Base-by-base conservation (phyloP, 768 basidiomycete species). In the Thelephora aurantiotincta region DNA sequence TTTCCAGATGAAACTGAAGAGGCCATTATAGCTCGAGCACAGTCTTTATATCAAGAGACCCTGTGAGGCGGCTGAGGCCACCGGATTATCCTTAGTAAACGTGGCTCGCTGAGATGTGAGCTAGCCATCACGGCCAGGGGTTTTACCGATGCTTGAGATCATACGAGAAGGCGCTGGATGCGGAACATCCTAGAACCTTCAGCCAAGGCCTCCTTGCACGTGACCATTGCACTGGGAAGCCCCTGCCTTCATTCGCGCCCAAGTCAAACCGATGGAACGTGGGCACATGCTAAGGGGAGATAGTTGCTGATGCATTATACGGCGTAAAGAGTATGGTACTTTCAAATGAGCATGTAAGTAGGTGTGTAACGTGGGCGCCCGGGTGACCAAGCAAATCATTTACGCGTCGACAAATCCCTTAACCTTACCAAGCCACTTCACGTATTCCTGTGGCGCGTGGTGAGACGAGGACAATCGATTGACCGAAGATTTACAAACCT, bases 361-460 rank as follows among this genome's bases (percentile, higher is more conserved):
- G 22, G 38, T 14, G 12, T 14, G 22, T 22, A 7, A 41, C 14
- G 38, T 30, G 26, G 26, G 26, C 26, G 12, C 38, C 38, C 14
- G 22, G 14, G 18, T 22, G 38, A 41, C 5, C 22, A 41, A n/a
- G 22, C 19, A 30, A 30, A 30, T 30, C 5, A 14, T 11, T 53
- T 64, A 79, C 22, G 69, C 68, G 33, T 93, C 87, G 52, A 97
- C 66, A 59, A 96, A 97, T 18, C 58, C 60, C 72, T 88, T 83
- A 63, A 94, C 80, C 55, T 78, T 78, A 55, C 74, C 66, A 57
- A 98, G 67, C 93, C 93, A 98, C 54, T 69, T 72, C 57, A 90
- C 77, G 65, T 98, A 98, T 68, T 98, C 93, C 90, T 92, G 44
- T 23, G 43, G 35, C 44, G 6, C 33, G 34, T 7, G 12, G 35